Evolutionary conservation across 1,284 basidiomycete genomes (phyloP), one percentile per base, ranked within the genome.

Genomic region (Cutaneotrichosporon cavernicola): DNA sequence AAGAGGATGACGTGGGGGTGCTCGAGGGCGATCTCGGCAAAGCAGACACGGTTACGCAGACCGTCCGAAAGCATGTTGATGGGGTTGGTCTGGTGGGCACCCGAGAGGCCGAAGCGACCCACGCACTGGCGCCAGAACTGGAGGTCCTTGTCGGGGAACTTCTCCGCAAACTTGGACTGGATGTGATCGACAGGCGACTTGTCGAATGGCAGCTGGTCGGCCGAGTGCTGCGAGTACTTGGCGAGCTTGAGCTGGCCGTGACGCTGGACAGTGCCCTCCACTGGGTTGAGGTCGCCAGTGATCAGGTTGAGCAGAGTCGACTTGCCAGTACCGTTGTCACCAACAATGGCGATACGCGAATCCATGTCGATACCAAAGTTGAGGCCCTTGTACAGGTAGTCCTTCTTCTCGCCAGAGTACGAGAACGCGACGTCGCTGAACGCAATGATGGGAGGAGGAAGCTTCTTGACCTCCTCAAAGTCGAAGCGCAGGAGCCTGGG

Each of bases 191-290:
- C 90, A 18, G 96, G 93, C 52, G 87, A 85, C 81, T 88, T 88
- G 73, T 96, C 90, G 82, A 97, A 98, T 22, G 96, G 97, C 38
- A 99, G 86, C 81, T 99, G 97, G 82, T 99, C 97, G 32, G 97
- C 95, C 61, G 91, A 94, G 84, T 99, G 97, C 84, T 99, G 97
- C 46, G 91, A 94, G 86, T 98, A 99, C 81, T 94, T 95, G 69
- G 91, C 93, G 66, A 99, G 88, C 82, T 99, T 99, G 73, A 99
- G 85, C 43, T 85, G 86, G 58, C 90, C 84, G 81, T 99, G 96
- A 73, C 92, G 91, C 58, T 89, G 90, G 70, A 99, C 81, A 30
- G 90, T 90, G 58, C 96, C 96, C 76, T 91, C 87, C 65, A 82
- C 83, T 2, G 97, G 93, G 72, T 90, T 88, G 43, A 97, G 85